Conservation (phyloP, 192 early-diverging fungal species). For the Coemansia sp. region DNA sequence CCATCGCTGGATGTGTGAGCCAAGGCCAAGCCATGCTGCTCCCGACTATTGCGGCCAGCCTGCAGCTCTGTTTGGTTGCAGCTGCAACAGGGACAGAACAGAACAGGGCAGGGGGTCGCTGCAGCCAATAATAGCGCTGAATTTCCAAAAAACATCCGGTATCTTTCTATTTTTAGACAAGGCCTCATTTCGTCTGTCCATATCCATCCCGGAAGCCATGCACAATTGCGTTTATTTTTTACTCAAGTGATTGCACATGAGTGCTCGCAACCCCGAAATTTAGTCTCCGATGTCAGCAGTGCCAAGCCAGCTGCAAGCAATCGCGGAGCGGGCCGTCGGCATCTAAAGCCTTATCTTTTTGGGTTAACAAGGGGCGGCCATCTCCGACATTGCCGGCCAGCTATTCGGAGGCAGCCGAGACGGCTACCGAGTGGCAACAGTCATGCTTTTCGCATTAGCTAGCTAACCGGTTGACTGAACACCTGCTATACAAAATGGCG, state of each 20-base stretch:
- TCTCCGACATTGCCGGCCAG: background rate
- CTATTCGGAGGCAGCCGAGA: background rate
- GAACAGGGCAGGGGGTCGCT: background rate
- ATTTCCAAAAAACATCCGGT: slow-evolving; percentile 1
- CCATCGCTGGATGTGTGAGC: slow-evolving; percentile 5
- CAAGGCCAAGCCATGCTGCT: slow-evolving; percentile 12
- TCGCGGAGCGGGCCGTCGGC: slow-evolving; percentile 4
- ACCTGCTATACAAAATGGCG: background rate
- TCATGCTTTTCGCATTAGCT: background rate
- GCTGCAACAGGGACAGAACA: background rate
- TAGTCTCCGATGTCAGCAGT: background rate
- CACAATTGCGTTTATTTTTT: slow-evolving; percentile 1
- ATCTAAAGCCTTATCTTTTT: slow-evolving; percentile 1
- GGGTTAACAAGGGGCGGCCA: background rate
- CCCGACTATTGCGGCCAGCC: slow-evolving; percentile 11
- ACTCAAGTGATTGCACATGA: background rate
- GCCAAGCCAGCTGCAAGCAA: slow-evolving; percentile 10
- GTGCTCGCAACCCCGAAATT: slow-evolving; percentile 1
- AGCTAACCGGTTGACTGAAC: background rate
- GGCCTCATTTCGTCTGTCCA: background rate
- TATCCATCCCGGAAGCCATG: slow-evolving; percentile 9
- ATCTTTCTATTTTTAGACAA: slow-evolving; percentile 9
- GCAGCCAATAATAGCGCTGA: slow-evolving; percentile 9
- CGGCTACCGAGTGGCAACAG: background rate
- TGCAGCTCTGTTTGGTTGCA: slow-evolving; percentile 9